Evolutionary conservation across 2,329 filamentous ascomycete species (phyloP), one percentile per base, ranked within the genome.

Genomic region (Trichoderma hamatum): DNA sequence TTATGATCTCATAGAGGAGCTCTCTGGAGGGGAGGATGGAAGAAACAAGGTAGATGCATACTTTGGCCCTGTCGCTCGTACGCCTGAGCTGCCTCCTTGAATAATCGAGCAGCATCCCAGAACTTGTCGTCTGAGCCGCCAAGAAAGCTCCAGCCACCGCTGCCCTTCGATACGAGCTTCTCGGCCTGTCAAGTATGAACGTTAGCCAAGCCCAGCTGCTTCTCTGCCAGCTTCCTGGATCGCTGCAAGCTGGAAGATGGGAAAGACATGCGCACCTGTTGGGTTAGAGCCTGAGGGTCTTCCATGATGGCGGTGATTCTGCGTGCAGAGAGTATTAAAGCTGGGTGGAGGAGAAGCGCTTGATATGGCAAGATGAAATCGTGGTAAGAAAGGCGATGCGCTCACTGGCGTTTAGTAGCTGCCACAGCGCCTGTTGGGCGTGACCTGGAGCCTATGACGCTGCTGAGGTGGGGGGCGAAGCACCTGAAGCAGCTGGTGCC

Each of bases 21-120:
- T 52, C 52, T 16, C 21, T 0, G 5, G 34, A 26, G 39, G 34
- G 3, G n/a, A 26, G 19, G 26, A n/a, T 34, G 24, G 5, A 46
- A 21, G 34, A 21, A 21, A 19, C n/a, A 59, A n/a, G 14, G 32
- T 11, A 39, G 28, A 32, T 26, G 77, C 84, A 74, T 83, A 95
- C 93, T 91, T 83, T 91, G 88, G 79, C 92, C 92, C 81, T 96
- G 90, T 84, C 96, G 89, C 77, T 93, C 88, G 80, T 97, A 98
- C 70, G 93, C 93, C 83, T 97, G 97, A 71, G 90, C 96, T 51
- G 95, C 95, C 80, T 97, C 90, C 70, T 88, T 89, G 78, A 94
- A 98, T 72, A 96, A 84, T 74, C 97, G 94, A 72, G 92, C 93
- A 16, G 95, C 95, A 82, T 90, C 89, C 82, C 96, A 92, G 77